A percentile compares a stretch with the other conserved stretches of the same genome.
Evolutionary conservation across 1,284 basidiomycete genomes (phyloP).

Genomic region (Ganoderma meredithae): DNA sequence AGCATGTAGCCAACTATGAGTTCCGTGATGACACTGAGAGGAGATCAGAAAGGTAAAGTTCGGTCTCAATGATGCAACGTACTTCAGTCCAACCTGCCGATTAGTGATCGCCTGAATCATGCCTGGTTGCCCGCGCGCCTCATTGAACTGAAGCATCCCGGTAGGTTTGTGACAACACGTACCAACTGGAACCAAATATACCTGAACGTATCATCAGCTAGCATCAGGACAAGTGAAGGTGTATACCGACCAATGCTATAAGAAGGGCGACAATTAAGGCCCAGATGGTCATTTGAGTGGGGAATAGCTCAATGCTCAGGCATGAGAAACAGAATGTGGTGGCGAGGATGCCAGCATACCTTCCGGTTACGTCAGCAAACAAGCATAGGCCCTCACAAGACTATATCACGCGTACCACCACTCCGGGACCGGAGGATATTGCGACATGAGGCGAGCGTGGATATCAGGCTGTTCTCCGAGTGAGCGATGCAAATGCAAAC

Average conservation of each 20-base stretch:
- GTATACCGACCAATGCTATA: conserved; percentile 41
- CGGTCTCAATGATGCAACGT: conserved; percentile 10
- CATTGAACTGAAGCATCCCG: neutral
- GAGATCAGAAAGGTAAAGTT: neutral
- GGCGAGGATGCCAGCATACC: conserved; percentile 39
- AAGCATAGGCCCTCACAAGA: neutral
- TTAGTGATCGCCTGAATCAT: conserved; percentile 64
- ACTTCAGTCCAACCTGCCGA: conserved; percentile 55
- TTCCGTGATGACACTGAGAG: conserved; percentile 52
- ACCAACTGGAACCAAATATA: conserved; percentile 59
- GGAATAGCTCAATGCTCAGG: conserved; percentile 71
- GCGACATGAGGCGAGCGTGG: conserved; percentile 83
- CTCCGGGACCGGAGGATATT: conserved; percentile 65
- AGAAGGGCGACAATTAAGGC: conserved; percentile 52
- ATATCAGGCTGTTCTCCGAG: conserved; percentile 82
- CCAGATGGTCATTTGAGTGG: conserved; percentile 72
- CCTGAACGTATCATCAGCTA: conserved; percentile 7
- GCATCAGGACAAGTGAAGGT: neutral
- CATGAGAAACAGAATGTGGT: conserved; percentile 68
- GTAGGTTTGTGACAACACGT: neutral
- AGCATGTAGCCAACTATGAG: conserved; percentile 56
- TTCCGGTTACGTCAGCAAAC: conserved; percentile 14
- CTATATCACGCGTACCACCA: conserved; percentile 43
- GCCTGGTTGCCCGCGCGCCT: conserved; percentile 37
- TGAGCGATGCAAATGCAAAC: conserved; percentile 63